Conservation (phyloP, 768 basidiomycete genomes). For the Chiua virens region DNA sequence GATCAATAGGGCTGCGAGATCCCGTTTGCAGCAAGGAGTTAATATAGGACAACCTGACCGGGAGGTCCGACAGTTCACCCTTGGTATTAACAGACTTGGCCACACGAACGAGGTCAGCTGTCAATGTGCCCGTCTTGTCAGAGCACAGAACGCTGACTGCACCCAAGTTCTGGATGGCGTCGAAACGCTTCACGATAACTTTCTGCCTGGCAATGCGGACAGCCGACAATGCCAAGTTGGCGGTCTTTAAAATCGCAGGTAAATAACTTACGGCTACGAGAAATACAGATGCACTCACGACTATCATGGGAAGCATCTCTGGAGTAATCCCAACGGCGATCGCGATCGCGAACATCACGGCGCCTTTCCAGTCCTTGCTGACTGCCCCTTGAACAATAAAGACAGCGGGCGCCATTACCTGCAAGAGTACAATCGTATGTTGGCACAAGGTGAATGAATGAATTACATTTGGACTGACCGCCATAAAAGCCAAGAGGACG, state of each 20-base stretch:
- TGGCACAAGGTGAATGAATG: not conserved
- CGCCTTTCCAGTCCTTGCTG: constrained; percentile 32
- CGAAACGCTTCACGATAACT: constrained; percentile 62
- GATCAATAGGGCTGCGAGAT: constrained; percentile 36
- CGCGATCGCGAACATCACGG: constrained; percentile 33
- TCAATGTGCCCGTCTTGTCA: constrained; percentile 67
- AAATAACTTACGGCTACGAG: not conserved
- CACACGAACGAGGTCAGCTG: constrained; percentile 39
- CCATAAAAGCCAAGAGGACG: constrained; percentile 32
- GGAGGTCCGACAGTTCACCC: constrained; percentile 25
- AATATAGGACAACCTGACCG: constrained; percentile 29
- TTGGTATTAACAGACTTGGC: constrained; percentile 26
- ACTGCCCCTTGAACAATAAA: constrained; percentile 32
- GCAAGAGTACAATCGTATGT: not conserved
- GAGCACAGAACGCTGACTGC: constrained; percentile 55
- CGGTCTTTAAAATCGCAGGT: constrained; percentile 46
- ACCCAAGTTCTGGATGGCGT: constrained; percentile 62
- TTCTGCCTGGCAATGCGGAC: constrained; percentile 55
- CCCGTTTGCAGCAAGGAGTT: constrained; percentile 36
- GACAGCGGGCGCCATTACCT: constrained; percentile 33
- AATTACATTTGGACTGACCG: constrained; percentile 12
- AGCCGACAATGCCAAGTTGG: constrained; percentile 60
- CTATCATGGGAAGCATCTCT: constrained; percentile 36
- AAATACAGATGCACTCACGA: constrained; percentile 16
- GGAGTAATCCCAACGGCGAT: constrained; percentile 33